These are phyloP conservation scores for Gaertneriomyces semiglobifer DNA, from an alignment of 192 early-diverging fungal species.

Conservation along the genomic window DNA sequence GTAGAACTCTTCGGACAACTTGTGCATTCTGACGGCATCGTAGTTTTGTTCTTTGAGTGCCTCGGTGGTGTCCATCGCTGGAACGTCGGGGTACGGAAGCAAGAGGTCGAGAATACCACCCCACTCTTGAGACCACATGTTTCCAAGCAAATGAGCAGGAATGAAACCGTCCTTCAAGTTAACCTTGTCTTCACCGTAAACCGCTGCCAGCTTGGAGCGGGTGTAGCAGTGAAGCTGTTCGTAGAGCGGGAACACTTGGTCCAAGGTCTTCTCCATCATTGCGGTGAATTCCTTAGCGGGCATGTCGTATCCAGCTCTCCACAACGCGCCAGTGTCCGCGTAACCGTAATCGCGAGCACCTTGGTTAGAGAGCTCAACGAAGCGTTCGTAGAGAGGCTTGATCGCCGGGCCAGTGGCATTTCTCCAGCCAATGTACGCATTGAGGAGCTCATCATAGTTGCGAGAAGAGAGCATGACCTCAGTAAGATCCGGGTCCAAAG, in stretches of 20 bases:
- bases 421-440: constrained; percentile 32
- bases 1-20: constrained; percentile 36
- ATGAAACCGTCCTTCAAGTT: constrained; percentile 18
- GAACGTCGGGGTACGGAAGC: constrained; percentile 27
- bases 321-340: constrained; percentile 20
- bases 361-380: constrained; percentile 25
- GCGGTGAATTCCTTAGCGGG: constrained; percentile 19
- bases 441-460: constrained; percentile 26
- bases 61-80: constrained; percentile 19
- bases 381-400: constrained; percentile 16
- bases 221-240: constrained; percentile 36
- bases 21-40: constrained; percentile 27
- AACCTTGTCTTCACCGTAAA: constrained; percentile 24
- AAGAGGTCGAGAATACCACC: constrained; percentile 25
- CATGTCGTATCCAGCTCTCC: constrained; percentile 35
- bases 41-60: constrained; percentile 14
- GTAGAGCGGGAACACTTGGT: constrained; percentile 31
- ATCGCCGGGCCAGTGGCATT: constrained; percentile 22
- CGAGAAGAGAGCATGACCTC: constrained; percentile 22
- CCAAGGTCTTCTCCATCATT: constrained; percentile 22
- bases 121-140: constrained; percentile 43
- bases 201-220: constrained; percentile 13
- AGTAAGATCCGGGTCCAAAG: constrained; percentile 33
- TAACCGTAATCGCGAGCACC: constrained; percentile 29
- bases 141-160: constrained; percentile 34